A percentile compares a stretch with the other conserved stretches of the same genome.
Conservation (phyloP, 805 yeast genomes). For the Ascoidea tarda region DNA sequence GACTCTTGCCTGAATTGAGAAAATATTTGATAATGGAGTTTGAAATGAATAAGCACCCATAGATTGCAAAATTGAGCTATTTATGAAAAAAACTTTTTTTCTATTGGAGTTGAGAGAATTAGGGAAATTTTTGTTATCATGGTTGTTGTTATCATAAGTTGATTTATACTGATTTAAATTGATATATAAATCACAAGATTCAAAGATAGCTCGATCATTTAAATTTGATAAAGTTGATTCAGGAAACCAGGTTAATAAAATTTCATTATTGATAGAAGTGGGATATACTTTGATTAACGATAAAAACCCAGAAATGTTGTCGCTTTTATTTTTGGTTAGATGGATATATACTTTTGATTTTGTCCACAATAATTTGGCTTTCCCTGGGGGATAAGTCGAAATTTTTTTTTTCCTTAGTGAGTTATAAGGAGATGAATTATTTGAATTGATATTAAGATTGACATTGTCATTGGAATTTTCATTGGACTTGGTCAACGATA, state of each 20-base stretch:
- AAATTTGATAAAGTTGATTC: conserved; percentile 23
- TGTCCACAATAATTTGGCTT: conserved; percentile 20
- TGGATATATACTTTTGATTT: conserved; percentile 75
- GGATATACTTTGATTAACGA: conserved; percentile 40
- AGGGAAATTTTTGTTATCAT: background rate
- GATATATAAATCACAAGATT: conserved; percentile 20
- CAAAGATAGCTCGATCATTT: conserved; percentile 17
- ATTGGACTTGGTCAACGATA: background rate
- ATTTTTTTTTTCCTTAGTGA: background rate
- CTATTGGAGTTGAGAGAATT: background rate
- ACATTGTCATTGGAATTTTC: background rate
- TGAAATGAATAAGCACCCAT: conserved; percentile 53
- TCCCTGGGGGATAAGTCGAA: conserved; percentile 9
- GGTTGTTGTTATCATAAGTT: background rate
- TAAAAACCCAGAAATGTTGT: conserved; percentile 71
- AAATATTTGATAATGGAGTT: conserved; percentile 42
- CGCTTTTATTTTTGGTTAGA: conserved; percentile 57
- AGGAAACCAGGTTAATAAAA: conserved; percentile 57
- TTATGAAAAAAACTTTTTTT: conserved; percentile 2
- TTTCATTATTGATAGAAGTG: conserved; percentile 35
- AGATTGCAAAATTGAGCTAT: conserved; percentile 2
- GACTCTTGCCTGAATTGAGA: conserved; percentile 69
- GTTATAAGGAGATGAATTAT: background rate
- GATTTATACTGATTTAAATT: conserved; percentile 2
- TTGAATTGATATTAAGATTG: too few species aligned